Evolutionary conservation across 495 filamentous ascomycete genomes (phyloP).

Genomic region (Xylaria grammica): DNA sequence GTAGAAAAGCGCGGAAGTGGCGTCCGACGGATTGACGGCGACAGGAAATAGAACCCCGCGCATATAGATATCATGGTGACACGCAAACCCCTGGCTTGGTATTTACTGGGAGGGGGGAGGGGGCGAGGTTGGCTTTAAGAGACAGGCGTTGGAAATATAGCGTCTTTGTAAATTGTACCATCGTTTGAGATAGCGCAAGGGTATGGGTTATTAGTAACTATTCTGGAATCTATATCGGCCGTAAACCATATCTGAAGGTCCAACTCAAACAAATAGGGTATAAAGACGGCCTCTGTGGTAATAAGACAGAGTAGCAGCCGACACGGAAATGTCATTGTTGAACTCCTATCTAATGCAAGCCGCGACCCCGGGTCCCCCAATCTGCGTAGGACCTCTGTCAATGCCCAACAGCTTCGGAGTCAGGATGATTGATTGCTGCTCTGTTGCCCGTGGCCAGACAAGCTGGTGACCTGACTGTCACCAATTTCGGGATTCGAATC

Average conservation of each 20-base stretch:
- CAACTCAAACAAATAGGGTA: slow-evolving; percentile 17
- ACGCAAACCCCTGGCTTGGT: not conserved
- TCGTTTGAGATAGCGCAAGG: not conserved
- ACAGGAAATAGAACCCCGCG: not conserved
- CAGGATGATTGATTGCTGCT: not conserved
- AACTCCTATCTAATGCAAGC: slow-evolving; percentile 22
- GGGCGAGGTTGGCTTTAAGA: not conserved
- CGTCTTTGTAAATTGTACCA: not conserved
- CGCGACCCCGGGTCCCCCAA: not conserved
- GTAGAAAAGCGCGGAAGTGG: not conserved
- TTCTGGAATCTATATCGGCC: slow-evolving; percentile 11
- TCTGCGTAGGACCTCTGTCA: not conserved
- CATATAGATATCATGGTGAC: not conserved
- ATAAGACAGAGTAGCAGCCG: not conserved
- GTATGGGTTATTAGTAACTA: slow-evolving; percentile 13
- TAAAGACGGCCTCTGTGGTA: slow-evolving; percentile 8
- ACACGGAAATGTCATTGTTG: slow-evolving; percentile 15
- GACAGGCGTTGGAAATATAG: not conserved
- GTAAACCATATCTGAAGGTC: slow-evolving; percentile 3
- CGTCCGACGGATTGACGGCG: not conserved
- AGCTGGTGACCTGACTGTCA: not conserved
- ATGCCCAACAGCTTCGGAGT: not conserved
- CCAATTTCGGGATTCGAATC: slow-evolving; percentile 31
- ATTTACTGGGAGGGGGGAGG: not conserved
- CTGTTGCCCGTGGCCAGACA: not conserved